A percentile compares a stretch with the other conserved stretches of the same genome.
These are phyloP conservation scores for Hypoxylon sp. DNA, from an alignment of 2,329 filamentous ascomycete genomes.

Conservation along the genomic window DNA sequence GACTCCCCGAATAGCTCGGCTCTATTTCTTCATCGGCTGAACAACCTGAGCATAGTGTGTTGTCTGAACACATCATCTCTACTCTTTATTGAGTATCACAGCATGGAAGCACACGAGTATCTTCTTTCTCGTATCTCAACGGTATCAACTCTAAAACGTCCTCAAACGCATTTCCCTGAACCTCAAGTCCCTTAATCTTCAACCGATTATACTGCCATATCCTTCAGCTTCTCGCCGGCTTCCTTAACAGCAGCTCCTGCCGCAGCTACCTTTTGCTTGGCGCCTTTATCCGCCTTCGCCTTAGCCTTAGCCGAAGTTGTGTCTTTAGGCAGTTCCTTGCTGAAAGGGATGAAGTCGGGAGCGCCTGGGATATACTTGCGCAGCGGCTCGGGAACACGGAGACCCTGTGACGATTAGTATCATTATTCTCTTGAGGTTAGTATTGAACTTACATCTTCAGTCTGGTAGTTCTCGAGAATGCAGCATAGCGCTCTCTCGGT, in stretches of 20 bases:
- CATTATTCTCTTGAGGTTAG: background rate
- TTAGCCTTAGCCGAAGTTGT: constrained; percentile 71
- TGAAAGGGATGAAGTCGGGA: constrained; percentile 90
- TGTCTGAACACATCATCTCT: constrained; percentile 10
- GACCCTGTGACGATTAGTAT: constrained; percentile 65
- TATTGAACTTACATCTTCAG: constrained; percentile 75
- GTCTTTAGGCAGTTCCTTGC: constrained; percentile 87
- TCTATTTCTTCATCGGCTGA: constrained; percentile 8
- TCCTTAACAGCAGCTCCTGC: constrained; percentile 46
- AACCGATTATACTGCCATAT: constrained; percentile 46
- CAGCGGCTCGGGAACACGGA: constrained; percentile 85
- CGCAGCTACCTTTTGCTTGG: constrained; percentile 49
- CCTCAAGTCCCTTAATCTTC: background rate
- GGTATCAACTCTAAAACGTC: constrained; percentile 4
- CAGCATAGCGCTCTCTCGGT: constrained; percentile 95
- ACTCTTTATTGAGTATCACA: constrained; percentile 11
- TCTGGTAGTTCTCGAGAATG: constrained; percentile 97
- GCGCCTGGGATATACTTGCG: constrained; percentile 91
- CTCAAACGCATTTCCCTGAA: constrained; percentile 7
- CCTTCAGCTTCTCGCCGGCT: constrained; percentile 51
- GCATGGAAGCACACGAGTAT: constrained; percentile 23
- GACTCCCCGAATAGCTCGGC: background rate
- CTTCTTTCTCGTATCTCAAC: constrained; percentile 7
- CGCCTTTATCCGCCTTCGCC: constrained; percentile 53
- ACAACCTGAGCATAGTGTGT: constrained; percentile 1